phyloP scores from a whole-genome alignment of 2,329 filamentous ascomycete genomes.

The Beauveria brongniartii region DNA sequence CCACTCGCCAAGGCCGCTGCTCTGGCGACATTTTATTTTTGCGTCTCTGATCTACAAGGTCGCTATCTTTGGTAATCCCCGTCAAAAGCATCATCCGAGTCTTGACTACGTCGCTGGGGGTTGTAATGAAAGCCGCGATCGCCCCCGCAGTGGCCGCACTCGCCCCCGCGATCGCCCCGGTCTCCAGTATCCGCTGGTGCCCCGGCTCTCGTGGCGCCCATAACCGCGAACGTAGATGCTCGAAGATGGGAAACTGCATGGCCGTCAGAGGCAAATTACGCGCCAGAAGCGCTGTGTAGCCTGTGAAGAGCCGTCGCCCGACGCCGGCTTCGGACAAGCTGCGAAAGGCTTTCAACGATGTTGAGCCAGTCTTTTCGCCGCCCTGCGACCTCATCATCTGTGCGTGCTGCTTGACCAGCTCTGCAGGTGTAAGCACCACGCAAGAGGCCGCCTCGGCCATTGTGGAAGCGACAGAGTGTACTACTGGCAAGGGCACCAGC shows the following conservation, averaged over 20 bases:
- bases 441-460: constrained; percentile 78
- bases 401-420: constrained; percentile 90
- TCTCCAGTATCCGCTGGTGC: constrained; percentile 46
- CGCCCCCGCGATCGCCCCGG: constrained; percentile 60
- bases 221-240: constrained; percentile 54
- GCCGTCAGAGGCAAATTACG: constrained; percentile 83
- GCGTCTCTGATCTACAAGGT: constrained; percentile 18
- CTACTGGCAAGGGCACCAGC: constrained; percentile 55
- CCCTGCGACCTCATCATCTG: constrained; percentile 56
- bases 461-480: constrained; percentile 67
- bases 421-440: constrained; percentile 76
- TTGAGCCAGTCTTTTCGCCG: constrained; percentile 21
- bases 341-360: constrained; percentile 41
- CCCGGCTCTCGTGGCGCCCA: constrained; percentile 26
- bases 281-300: constrained; percentile 74
- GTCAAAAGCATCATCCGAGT: constrained; percentile 78
- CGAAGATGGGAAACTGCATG: constrained; percentile 82
- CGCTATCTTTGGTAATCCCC: constrained; percentile 25
- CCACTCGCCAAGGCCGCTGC: constrained; percentile 49
- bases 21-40: constrained; percentile 16
- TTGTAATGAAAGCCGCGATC: constrained; percentile 72
- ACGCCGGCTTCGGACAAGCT: constrained; percentile 46
- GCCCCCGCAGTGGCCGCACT: constrained; percentile 69
- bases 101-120: constrained; percentile 83
- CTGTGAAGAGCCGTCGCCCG: constrained; percentile 52